Evolutionary conservation across 1,139 yeast genomes (phyloP), one percentile per base, ranked within the genome.

Genomic region (Suhomyces coccinellae): DNA sequence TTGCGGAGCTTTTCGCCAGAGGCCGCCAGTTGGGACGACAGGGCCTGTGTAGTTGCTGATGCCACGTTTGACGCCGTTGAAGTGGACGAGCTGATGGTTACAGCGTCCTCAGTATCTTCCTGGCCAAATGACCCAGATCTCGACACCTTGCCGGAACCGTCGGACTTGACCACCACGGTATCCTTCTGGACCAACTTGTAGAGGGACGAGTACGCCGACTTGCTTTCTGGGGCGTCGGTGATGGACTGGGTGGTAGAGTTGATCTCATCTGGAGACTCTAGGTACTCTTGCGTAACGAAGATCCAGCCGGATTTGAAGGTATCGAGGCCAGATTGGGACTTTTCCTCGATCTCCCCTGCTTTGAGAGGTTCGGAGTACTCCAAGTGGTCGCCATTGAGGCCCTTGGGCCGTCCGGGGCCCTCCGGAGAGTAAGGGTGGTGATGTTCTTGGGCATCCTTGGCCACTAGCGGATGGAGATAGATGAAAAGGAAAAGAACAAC

Each of bases 221-320:
- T 70, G 60, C 66, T 67, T 41, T 74, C 76, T 20, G 62, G 65
- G 11, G 70, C 58, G 29, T 69, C 79, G 37, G 65, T 64, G 9
- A 67, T 66, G 22, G 70, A 59, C 43, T 66, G 73, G 2, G 76
- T 65, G 14, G 63, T 54, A 2, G 71, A 54, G 12, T 63, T 53
- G 45, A 67, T 59, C 36, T 70, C 72, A 45, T 72, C 70, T 26
- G 69, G 54, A 35, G 78, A 64, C 50, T 79, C 80, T 38, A 83
- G 71, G 56, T 85, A 88, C 54, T 87, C 93, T 49, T 82, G 82
- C 0, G 97, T 87, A 9, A 90, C 89, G 3, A 86, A 81, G 4
- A 91, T 66, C 95, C 96, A 89, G 2, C 96, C 97, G 11, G 81
- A 67, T 58, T 79, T 82, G 54, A 73, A 79, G 0, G 89, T 77